A percentile compares a stretch with the other conserved stretches of the same genome.
Evolutionary conservation across 306 rosid species (phyloP).

Genomic region (Gastrolobium bilobum): DNA sequence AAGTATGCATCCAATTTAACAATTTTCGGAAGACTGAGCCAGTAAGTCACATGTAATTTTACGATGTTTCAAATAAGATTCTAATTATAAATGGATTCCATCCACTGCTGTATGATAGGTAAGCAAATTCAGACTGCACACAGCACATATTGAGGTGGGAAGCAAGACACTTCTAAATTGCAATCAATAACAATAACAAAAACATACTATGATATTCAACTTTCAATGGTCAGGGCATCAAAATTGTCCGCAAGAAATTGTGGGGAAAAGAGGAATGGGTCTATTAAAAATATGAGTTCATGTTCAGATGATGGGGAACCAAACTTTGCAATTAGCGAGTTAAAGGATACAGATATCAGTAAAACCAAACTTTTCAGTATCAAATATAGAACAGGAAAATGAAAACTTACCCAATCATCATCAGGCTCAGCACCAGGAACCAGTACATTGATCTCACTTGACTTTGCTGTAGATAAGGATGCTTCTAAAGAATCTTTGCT

Average conservation of each 20-base stretch:
- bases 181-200: not conserved
- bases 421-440: conserved; percentile 82
- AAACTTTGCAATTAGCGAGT: not conserved
- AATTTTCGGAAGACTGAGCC: not conserved
- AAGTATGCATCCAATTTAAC: conserved; percentile 14
- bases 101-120: conserved; percentile 2
- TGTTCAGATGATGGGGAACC: conserved; percentile 25
- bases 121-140: conserved; percentile 21
- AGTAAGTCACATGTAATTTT: not conserved
- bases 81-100: not conserved
- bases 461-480: conserved; percentile 92
- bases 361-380: conserved; percentile 33
- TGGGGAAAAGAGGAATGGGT: not conserved
- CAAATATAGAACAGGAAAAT: conserved; percentile 33
- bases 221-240: conserved; percentile 27
- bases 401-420: conserved; percentile 89
- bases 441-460: conserved; percentile 94
- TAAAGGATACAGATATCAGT: not conserved
- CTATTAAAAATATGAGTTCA: not conserved
- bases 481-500: conserved; percentile 85
- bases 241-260: conserved; percentile 23
- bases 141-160: conserved; percentile 6
- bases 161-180: conserved; percentile 16
- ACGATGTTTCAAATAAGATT: conserved; percentile 4
- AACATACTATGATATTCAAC: conserved; percentile 14